Conservation (phyloP, 768 basidiomycete species). For the Tylopilus sp. region DNA sequence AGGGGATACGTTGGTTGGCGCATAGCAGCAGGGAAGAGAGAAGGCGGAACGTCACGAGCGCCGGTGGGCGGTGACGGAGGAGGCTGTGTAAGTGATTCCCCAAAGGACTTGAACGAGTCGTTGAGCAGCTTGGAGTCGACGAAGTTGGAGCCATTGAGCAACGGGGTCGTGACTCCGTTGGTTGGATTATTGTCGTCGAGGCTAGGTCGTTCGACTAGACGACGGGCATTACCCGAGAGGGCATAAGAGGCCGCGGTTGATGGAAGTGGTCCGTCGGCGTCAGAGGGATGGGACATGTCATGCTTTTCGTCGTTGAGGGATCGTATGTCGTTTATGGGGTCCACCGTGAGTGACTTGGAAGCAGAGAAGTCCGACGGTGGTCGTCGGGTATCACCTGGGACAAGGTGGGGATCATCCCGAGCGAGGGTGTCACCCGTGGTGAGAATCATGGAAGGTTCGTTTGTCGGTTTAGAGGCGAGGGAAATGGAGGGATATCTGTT, state of each 20-base stretch:
- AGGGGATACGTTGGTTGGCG: constrained; percentile 47
- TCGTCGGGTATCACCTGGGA: constrained; percentile 12
- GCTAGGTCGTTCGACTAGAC: constrained; percentile 51
- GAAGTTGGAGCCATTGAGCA: constrained; percentile 25
- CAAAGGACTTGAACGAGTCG: constrained; percentile 33
- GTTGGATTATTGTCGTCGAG: constrained; percentile 38
- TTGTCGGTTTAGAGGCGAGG: constrained; percentile 20
- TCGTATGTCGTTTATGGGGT: constrained; percentile 23
- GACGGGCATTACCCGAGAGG: constrained; percentile 42
- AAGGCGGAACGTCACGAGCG: constrained; percentile 26
- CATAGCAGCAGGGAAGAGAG: constrained; percentile 40
- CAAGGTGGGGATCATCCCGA: constrained; percentile 19
- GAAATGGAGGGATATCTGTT: constrained; percentile 49
- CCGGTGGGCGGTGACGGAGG: constrained; percentile 21
- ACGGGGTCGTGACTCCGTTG: constrained; percentile 17
- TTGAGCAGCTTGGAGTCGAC: constrained; percentile 27
- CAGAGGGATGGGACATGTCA: constrained; percentile 13
- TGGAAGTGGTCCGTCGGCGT: constrained; percentile 20
- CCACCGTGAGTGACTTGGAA: constrained; percentile 11
- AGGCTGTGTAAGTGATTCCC: constrained; percentile 23
- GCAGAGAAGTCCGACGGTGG: constrained; percentile 6
- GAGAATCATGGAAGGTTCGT: constrained; percentile 30
- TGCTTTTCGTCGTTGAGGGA: constrained; percentile 22
- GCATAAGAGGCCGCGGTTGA: constrained; percentile 42
- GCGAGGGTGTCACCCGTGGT: constrained; percentile 25